Conservation (phyloP, 1,284 basidiomycete genomes). For the Cutaneotrichosporon sp. region DNA sequence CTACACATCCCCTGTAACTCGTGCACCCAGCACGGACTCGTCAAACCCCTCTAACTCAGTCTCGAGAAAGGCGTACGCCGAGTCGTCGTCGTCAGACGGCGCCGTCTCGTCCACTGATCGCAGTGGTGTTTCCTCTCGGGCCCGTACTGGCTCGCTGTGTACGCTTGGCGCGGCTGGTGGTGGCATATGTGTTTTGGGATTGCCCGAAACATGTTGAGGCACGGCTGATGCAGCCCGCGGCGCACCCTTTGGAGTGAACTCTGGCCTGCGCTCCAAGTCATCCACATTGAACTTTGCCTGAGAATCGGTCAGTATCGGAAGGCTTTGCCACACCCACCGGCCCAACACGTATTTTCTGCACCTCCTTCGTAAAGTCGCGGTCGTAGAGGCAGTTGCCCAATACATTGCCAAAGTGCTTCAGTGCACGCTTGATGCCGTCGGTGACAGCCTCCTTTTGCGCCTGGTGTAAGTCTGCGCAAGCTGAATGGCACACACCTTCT, state of each 20-base stretch:
- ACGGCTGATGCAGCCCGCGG: constrained; percentile 23
- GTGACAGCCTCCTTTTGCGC: constrained; percentile 98
- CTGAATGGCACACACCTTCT: constrained; percentile 64
- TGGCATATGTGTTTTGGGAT: constrained; percentile 9
- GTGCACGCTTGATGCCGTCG: constrained; percentile 82
- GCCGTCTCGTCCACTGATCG: constrained; percentile 23
- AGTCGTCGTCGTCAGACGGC: neutral
- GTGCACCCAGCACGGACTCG: constrained; percentile 7
- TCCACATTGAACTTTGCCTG: constrained; percentile 71
- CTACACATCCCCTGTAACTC: constrained; percentile 11
- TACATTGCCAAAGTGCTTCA: constrained; percentile 89
- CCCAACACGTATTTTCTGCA: constrained; percentile 73
- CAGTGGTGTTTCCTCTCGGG: constrained; percentile 20
- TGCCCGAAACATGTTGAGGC: constrained; percentile 17
- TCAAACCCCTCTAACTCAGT: constrained; percentile 30
- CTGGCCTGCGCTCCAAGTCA: constrained; percentile 69
- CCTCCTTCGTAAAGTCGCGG: constrained; percentile 75
- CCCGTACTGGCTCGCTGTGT: neutral
- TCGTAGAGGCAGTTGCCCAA: constrained; percentile 96
- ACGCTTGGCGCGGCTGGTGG: neutral
- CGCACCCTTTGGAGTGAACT: constrained; percentile 53
- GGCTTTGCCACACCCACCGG: constrained; percentile 55
- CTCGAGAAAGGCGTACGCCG: constrained; percentile 19
- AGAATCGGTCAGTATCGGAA: neutral
- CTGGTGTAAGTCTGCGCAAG: constrained; percentile 49